phyloP scores from a whole-genome alignment of 2,329 filamentous ascomycete genomes.

The Claviceps sp. region DNA sequence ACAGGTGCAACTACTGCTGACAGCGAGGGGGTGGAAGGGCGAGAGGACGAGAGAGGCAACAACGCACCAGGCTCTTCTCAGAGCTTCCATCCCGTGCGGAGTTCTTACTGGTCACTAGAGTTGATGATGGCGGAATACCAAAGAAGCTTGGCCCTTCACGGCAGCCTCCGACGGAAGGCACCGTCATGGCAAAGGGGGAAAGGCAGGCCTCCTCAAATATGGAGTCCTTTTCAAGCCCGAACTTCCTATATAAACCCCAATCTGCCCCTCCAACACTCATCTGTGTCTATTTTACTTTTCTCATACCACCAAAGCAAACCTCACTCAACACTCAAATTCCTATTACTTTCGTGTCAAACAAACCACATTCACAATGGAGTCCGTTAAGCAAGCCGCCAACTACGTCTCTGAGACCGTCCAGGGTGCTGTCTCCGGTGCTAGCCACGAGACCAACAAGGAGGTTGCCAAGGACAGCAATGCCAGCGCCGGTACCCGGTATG shows the following conservation, averaged over 20 bases:
- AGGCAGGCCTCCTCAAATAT: not conserved
- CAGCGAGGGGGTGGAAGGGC: not conserved
- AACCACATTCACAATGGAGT: conserved; percentile 29
- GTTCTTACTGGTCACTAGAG: not conserved
- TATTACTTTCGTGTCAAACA: conserved; percentile 1
- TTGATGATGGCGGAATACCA: not conserved
- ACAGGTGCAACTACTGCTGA: not conserved
- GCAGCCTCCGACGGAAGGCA: not conserved
- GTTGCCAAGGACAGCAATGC: conserved; percentile 50
- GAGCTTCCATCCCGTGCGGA: too few species aligned
- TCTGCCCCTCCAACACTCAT: not conserved
- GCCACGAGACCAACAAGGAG: conserved; percentile 60
- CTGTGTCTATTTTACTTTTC: too few species aligned
- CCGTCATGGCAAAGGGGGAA: not conserved
- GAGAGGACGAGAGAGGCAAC: too few species aligned
- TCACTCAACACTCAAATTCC: conserved; percentile 5
- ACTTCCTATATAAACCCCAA: conserved; percentile 2
- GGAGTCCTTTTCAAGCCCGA: not conserved
- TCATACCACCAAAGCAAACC: not conserved
- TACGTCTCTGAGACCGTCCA: conserved; percentile 55
- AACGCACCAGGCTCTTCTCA: too few species aligned
- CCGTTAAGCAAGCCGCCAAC: conserved; percentile 48
- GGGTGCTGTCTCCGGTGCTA: conserved; percentile 39
- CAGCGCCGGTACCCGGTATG: conserved; percentile 39
- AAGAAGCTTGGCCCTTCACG: not conserved